These are phyloP conservation scores for Pichia sp. DNA, from an alignment of 1,139 yeast species.

Conservation along the genomic window DNA sequence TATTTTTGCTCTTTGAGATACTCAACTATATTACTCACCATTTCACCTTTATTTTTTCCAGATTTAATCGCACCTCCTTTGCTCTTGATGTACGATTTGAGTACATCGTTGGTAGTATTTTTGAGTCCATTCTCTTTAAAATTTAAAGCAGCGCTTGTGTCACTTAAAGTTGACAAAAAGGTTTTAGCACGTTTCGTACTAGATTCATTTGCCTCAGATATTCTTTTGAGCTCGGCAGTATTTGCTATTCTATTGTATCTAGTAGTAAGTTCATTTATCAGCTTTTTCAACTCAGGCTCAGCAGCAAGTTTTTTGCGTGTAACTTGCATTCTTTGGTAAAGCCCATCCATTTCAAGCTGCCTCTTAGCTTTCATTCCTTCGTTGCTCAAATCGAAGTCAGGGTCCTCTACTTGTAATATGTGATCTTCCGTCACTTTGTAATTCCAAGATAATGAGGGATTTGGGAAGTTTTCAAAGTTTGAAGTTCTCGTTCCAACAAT, in stretches of 20 bases:
- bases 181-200: constrained; percentile 15
- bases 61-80: constrained; percentile 32
- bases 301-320: constrained; percentile 17
- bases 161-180: constrained; percentile 23
- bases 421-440: constrained; percentile 59
- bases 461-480: constrained; percentile 28
- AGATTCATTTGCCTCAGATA: constrained; percentile 1
- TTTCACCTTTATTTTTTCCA: constrained; percentile 37
- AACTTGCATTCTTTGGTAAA: constrained; percentile 27
- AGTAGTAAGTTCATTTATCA: constrained; percentile 16
- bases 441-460: constrained; percentile 64
- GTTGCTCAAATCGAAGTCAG: neutral
- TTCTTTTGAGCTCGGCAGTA: constrained; percentile 14
- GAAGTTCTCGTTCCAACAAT: constrained; percentile 8
- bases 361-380: constrained; percentile 12
- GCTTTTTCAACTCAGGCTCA: constrained; percentile 8
- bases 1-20: constrained; percentile 13
- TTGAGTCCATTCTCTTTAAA: constrained; percentile 26
- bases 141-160: constrained; percentile 29
- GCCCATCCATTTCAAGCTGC: constrained; percentile 31
- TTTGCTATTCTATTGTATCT: constrained; percentile 24
- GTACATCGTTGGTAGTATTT: constrained; percentile 27
- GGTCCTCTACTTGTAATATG: constrained; percentile 43
- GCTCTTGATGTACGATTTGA: constrained; percentile 31
- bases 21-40: constrained; percentile 35